A percentile compares a stretch with the other conserved stretches of the same genome.
Evolutionary conservation across 164 flowering plant species (phyloP).

Genomic region (Buxus sempervirens): DNA sequence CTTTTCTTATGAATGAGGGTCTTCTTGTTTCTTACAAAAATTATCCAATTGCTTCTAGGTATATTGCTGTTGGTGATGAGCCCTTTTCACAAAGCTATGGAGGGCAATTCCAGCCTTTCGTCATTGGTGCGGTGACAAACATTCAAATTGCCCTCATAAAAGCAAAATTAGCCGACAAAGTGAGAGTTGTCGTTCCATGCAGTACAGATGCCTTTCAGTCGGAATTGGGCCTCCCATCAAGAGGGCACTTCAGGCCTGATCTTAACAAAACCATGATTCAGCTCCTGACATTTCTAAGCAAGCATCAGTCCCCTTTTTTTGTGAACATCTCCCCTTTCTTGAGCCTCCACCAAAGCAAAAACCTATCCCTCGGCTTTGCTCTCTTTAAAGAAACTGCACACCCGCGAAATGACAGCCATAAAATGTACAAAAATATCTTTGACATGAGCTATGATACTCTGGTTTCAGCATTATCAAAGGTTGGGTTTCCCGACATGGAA

Average conservation of each 20-base stretch:
- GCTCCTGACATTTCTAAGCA: slow-evolving; percentile 68
- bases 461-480: slow-evolving; percentile 49
- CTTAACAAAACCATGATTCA: slow-evolving; percentile 78
- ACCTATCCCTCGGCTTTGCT: slow-evolving; percentile 53
- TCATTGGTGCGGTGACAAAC: slow-evolving; percentile 71
- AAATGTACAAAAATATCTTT: slow-evolving; percentile 59
- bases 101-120: slow-evolving; percentile 57
- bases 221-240: slow-evolving; percentile 60
- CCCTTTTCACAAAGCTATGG: slow-evolving; percentile 75
- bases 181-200: slow-evolving; percentile 87
- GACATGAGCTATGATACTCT: slow-evolving; percentile 65
- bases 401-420: slow-evolving; percentile 51
- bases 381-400: slow-evolving; percentile 58
- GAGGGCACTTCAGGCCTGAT: slow-evolving; percentile 69
- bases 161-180: slow-evolving; percentile 52
- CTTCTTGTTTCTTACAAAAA: too few species aligned
- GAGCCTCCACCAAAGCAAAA: slow-evolving; percentile 51
- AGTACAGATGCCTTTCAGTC: slow-evolving; percentile 55
- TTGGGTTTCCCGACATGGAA: slow-evolving; percentile 58
- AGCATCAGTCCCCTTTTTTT: slow-evolving; percentile 69
- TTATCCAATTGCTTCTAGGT: slow-evolving; percentile 36
- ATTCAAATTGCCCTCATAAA: slow-evolving; percentile 60
- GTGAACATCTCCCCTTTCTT: slow-evolving; percentile 68
- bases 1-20: too few species aligned
- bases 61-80: slow-evolving; percentile 83